Conservation (phyloP, 305 asterid species). For the Lippia alba region DNA sequence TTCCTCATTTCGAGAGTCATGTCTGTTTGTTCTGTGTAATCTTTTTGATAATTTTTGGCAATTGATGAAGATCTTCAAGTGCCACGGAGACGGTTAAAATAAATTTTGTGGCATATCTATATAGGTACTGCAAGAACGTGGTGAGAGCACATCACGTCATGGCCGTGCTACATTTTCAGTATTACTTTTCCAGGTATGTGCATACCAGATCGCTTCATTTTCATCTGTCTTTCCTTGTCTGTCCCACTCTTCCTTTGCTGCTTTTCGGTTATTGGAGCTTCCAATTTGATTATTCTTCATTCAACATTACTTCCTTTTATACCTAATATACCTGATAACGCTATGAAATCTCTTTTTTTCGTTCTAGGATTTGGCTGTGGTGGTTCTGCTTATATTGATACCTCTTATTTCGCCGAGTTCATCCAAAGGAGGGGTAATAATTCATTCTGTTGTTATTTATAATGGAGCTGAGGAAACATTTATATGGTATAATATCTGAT, state of each 20-base stretch:
- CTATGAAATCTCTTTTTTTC: neutral
- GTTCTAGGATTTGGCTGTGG: constrained; percentile 83
- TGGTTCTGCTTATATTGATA: constrained; percentile 80
- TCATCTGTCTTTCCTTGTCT: constrained; percentile 6
- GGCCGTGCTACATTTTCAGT: constrained; percentile 87
- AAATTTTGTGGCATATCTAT: constrained; percentile 39
- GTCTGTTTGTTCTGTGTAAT: neutral
- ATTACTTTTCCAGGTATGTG: constrained; percentile 75
- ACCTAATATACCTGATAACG: neutral
- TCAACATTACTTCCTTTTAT: neutral
- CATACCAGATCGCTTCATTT: neutral
- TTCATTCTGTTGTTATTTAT: constrained; percentile 4
- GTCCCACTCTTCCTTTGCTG: constrained; percentile 1
- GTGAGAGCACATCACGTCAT: constrained; percentile 91
- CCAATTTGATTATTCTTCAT: constrained; percentile 8
- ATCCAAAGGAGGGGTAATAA: constrained; percentile 84
- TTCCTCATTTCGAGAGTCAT: neutral
- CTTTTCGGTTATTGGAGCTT: neutral
- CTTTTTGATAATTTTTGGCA: neutral
- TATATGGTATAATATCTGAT: neutral
- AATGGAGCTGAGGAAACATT: neutral
- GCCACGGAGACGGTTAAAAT: constrained; percentile 24
- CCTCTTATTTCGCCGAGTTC: constrained; percentile 82
- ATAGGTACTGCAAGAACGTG: constrained; percentile 89
- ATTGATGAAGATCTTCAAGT: neutral